phyloP scores from a whole-genome alignment of 1,284 basidiomycete genomes.

The Rhodotorula sp. region DNA sequence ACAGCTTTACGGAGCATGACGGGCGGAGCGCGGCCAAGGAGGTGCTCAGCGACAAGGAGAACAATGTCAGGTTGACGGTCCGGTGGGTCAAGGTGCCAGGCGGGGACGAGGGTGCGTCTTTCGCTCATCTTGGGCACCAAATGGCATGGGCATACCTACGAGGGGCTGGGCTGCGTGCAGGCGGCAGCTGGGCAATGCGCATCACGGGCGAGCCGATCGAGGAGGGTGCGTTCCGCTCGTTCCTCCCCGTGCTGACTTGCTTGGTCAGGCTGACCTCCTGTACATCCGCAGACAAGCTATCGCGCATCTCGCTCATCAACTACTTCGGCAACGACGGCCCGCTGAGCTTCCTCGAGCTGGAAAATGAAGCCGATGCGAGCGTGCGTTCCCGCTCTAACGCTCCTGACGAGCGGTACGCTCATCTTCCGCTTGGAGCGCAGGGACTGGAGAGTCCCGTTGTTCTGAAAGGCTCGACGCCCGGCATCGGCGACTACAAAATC shows the following conservation, averaged over 20 bases:
- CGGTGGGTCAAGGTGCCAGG: slow-evolving; percentile 79
- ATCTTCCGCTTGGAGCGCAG: slow-evolving; percentile 52
- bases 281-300: slow-evolving; percentile 56
- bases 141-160: neutral
- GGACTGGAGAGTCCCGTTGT: slow-evolving; percentile 69
- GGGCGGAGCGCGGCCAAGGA: slow-evolving; percentile 80
- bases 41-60: slow-evolving; percentile 73
- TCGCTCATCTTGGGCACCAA: neutral
- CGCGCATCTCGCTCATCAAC: slow-evolving; percentile 73
- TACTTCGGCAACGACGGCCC: slow-evolving; percentile 80
- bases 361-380: slow-evolving; percentile 67
- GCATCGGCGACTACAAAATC: slow-evolving; percentile 78
- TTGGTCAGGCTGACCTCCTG: neutral
- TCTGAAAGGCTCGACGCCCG: slow-evolving; percentile 70
- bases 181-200: slow-evolving; percentile 86
- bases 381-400: no score
- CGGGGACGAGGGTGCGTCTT: slow-evolving; percentile 61
- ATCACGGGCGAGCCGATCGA: slow-evolving; percentile 79
- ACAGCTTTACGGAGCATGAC: slow-evolving; percentile 87
- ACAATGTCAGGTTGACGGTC: slow-evolving; percentile 82
- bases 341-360: slow-evolving; percentile 74
- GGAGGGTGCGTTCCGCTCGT: slow-evolving; percentile 57
- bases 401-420: neutral
- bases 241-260: neutral
- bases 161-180: slow-evolving; percentile 7